Percentiles rank a stretch among this genome's conserved stretches.
Conservation (phyloP, 148 eudicot species). For the Arbutus unedo region DNA sequence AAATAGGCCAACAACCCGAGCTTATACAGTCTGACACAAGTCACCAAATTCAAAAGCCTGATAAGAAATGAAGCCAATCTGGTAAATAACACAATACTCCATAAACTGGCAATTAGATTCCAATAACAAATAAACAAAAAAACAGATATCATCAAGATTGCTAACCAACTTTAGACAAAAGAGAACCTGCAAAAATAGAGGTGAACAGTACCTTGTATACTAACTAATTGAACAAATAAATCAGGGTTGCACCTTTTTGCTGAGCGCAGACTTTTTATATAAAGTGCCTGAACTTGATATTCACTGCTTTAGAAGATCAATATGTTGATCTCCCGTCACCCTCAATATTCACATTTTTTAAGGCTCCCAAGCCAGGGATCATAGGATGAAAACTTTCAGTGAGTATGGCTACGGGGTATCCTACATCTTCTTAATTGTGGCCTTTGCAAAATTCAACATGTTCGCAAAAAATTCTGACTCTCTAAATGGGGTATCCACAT, state of each 20-base stretch:
- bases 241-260: neutral
- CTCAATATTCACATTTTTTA: conserved; percentile 42
- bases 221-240: neutral
- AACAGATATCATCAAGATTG: neutral
- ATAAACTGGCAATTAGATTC: neutral
- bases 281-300: conserved; percentile 13
- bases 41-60: neutral
- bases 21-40: neutral
- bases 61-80: no score
- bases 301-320: conserved; percentile 10
- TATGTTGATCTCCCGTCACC: conserved; percentile 49
- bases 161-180: neutral
- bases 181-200: neutral
- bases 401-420: conserved; percentile 58
- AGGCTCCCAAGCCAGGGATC: conserved; percentile 53
- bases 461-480: conserved; percentile 35
- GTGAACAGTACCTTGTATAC: neutral
- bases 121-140: neutral
- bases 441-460: conserved; percentile 54
- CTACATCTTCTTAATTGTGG: conserved; percentile 47
- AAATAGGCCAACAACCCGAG: neutral
- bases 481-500: conserved; percentile 38
- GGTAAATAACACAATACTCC: neutral
- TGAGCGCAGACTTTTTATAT: neutral
- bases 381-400: conserved; percentile 55